Evolutionary conservation across 129 eudicot genomes (phyloP).

Genomic region (Flaveria ramosissima): DNA sequence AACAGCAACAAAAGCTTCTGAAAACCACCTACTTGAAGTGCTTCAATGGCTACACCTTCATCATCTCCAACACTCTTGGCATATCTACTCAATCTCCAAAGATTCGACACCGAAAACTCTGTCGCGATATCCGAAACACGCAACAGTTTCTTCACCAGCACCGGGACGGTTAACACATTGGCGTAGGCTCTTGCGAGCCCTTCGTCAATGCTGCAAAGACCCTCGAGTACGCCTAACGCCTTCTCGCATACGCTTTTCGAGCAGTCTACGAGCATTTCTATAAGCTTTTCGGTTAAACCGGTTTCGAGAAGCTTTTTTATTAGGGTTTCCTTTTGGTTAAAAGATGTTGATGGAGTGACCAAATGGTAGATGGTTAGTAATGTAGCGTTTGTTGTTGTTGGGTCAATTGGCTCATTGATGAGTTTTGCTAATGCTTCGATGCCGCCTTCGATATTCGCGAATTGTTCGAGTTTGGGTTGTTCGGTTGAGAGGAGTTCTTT

Average conservation of each 20-base stretch:
- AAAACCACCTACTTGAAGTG: slow-evolving; percentile 62
- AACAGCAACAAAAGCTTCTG: slow-evolving; percentile 68
- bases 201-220: slow-evolving; percentile 42
- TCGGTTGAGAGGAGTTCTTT: slow-evolving; percentile 47
- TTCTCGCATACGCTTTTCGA: slow-evolving; percentile 49
- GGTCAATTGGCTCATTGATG: slow-evolving; percentile 50
- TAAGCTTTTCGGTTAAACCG: slow-evolving; percentile 47
- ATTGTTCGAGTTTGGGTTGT: slow-evolving; percentile 15
- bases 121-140: slow-evolving; percentile 60
- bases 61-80: slow-evolving; percentile 36
- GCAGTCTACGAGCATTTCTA: slow-evolving; percentile 57
- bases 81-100: slow-evolving; percentile 54
- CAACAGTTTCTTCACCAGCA: slow-evolving; percentile 58
- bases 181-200: slow-evolving; percentile 51
- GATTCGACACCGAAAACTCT: slow-evolving; percentile 52
- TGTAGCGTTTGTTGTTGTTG: slow-evolving; percentile 53
- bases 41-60: slow-evolving; percentile 45
- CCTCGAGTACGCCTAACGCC: slow-evolving; percentile 55
- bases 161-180: slow-evolving; percentile 46
- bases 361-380: slow-evolving; percentile 49
- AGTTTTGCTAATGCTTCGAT: slow-evolving; percentile 49
- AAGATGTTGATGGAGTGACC: slow-evolving; percentile 42
- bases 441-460: slow-evolving; percentile 41
- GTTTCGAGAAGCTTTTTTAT: slow-evolving; percentile 32
- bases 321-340: slow-evolving; percentile 27